Evolutionary conservation across 2,329 filamentous ascomycete genomes (phyloP).

Genomic region (Aspergillus novofumigatus): DNA sequence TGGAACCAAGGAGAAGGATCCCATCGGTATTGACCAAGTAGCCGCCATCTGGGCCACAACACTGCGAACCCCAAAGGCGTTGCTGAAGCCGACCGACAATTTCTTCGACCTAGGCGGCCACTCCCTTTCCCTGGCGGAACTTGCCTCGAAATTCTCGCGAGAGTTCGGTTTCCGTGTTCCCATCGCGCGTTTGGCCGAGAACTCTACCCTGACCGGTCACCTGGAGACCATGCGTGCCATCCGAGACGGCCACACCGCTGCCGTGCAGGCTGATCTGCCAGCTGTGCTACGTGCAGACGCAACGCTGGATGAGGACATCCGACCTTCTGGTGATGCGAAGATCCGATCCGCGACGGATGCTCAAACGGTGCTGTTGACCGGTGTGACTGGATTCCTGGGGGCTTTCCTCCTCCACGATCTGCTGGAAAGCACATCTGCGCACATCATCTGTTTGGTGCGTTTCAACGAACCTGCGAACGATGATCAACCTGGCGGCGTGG

Average conservation of each 20-base stretch:
- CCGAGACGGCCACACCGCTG: constrained; percentile 67
- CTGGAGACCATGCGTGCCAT: constrained; percentile 66
- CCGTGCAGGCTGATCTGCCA: constrained; percentile 70
- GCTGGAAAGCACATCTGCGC: constrained; percentile 63
- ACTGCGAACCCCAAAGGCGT: constrained; percentile 59
- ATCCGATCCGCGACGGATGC: constrained; percentile 61
- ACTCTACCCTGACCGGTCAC: constrained; percentile 68
- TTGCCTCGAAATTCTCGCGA: constrained; percentile 65
- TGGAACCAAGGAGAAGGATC: constrained; percentile 53
- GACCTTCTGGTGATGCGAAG: constrained; percentile 45
- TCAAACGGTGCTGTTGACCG: constrained; percentile 66
- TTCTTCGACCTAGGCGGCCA: constrained; percentile 82
- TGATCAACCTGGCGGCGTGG: constrained; percentile 63
- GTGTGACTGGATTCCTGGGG: constrained; percentile 71
- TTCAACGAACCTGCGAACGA: constrained; percentile 64
- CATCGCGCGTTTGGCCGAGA: constrained; percentile 65
- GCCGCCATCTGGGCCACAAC: constrained; percentile 68
- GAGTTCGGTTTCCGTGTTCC: constrained; percentile 71
- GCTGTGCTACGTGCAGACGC: constrained; percentile 65
- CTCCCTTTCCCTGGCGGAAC: constrained; percentile 70
- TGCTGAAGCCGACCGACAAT: constrained; percentile 65
- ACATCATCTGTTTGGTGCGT: constrained; percentile 69
- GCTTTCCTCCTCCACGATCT: constrained; percentile 69
- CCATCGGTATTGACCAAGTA: constrained; percentile 63
- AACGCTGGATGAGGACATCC: constrained; percentile 65